These are phyloP conservation scores for Paramecium primaurelia DNA, from an alignment of 73 alveolate genomes.

Conservation along the genomic window DNA sequence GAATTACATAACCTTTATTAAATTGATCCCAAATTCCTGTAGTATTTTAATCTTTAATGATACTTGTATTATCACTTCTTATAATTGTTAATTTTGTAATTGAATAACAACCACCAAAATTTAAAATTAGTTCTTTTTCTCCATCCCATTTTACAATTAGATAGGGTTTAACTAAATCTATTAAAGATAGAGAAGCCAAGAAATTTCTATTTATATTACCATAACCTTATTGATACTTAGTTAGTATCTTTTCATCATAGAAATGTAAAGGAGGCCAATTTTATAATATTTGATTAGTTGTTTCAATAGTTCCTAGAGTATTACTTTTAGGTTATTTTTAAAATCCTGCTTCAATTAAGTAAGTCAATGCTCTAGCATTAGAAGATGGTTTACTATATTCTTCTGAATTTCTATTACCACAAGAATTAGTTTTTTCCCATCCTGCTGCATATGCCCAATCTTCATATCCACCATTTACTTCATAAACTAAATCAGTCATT, in stretches of 20 bases:
- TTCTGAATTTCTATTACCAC: neutral
- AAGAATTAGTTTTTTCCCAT: constrained; percentile 63
- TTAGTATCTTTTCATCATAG: neutral
- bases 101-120: constrained; percentile 7
- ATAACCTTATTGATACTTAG: neutral
- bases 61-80: constrained; percentile 16
- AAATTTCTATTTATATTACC: constrained; percentile 74
- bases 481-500: constrained; percentile 72
- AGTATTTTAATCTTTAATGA: neutral
- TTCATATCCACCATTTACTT: constrained; percentile 72
- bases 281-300: constrained; percentile 12
- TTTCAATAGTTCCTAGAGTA: constrained; percentile 59
- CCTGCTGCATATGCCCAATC: constrained; percentile 78
- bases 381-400: neutral
- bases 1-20: neutral
- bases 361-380: constrained; percentile 70
- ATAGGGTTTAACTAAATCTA: constrained; percentile 66
- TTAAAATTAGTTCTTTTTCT: neutral
- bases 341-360: constrained; percentile 68
- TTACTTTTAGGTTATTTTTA: constrained; percentile 54
- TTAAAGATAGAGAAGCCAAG: constrained; percentile 63
- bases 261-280: constrained; percentile 34
- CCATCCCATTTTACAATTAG: constrained; percentile 47
- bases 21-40: constrained; percentile 38
- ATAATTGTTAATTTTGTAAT: neutral